Conservation (phyloP, 225 moss, liverwort and hornwort genomes). For the Thuidium tamariscinum region DNA sequence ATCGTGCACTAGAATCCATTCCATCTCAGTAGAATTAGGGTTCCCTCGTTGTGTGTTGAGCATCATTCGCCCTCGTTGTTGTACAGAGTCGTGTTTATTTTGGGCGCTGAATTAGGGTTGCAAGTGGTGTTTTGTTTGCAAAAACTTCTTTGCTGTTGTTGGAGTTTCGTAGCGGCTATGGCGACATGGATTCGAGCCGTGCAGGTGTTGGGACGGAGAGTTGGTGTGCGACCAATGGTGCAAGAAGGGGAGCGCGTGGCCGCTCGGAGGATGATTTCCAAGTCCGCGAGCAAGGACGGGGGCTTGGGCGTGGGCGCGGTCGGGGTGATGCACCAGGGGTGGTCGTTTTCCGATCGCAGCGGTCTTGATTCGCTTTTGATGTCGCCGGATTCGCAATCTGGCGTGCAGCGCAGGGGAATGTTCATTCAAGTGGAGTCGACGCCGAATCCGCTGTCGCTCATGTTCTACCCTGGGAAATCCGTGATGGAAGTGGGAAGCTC, state of each 20-base stretch:
- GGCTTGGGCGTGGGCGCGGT: conserved; percentile 10
- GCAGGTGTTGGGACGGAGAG: conserved; percentile 30
- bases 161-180: neutral
- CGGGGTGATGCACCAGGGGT: conserved; percentile 37
- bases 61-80: neutral
- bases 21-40: neutral
- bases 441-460: conserved; percentile 88
- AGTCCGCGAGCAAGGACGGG: conserved; percentile 21
- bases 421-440: conserved; percentile 93
- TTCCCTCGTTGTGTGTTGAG: neutral
- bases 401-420: conserved; percentile 60
- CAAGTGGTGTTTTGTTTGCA: neutral
- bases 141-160: neutral
- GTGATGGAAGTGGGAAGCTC: conserved; percentile 98
- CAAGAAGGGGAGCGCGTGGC: conserved; percentile 33
- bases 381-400: neutral
- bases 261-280: conserved; percentile 24
- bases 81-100: neutral
- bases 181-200: conserved; percentile 47
- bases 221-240: conserved; percentile 13
- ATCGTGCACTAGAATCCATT: neutral
- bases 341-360: conserved; percentile 6
- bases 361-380: neutral
- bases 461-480: conserved; percentile 85
- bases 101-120: conserved; percentile 1